Conservation (phyloP, 2,329 filamentous ascomycete genomes). For the Pseudocercospora eumusae region DNA sequence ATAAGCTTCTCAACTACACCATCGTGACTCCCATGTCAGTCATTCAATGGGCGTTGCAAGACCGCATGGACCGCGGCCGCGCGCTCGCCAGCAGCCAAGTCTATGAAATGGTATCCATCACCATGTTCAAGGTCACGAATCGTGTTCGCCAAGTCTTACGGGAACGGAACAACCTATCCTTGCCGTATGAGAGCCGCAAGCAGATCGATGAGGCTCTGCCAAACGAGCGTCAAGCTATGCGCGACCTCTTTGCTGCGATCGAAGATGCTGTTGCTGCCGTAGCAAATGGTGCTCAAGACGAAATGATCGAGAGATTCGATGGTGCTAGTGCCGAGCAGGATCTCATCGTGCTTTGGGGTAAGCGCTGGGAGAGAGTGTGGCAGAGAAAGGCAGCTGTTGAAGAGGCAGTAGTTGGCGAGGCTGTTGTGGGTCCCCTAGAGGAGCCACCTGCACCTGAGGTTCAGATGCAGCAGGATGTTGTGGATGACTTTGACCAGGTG, state of each 20-base stretch:
- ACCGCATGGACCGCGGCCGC: slow-evolving; percentile 54
- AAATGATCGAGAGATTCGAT: slow-evolving; percentile 69
- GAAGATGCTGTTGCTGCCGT: slow-evolving; percentile 75
- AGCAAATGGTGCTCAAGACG: slow-evolving; percentile 71
- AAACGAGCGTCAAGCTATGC: slow-evolving; percentile 72
- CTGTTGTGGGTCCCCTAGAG: slow-evolving; percentile 52
- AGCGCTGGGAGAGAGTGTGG: slow-evolving; percentile 84
- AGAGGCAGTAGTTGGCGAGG: slow-evolving; percentile 67
- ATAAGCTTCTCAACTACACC: slow-evolving; percentile 96
- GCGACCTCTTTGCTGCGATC: slow-evolving; percentile 76
- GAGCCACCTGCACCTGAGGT: slow-evolving; percentile 32
- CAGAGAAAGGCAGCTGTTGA: slow-evolving; percentile 79
- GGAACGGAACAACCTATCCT: slow-evolving; percentile 59
- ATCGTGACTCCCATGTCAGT: slow-evolving; percentile 85
- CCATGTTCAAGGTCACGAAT: slow-evolving; percentile 84
- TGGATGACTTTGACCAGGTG: slow-evolving; percentile 39
- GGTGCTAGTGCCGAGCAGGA: slow-evolving; percentile 59
- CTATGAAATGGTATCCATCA: slow-evolving; percentile 87
- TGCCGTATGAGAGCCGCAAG: slow-evolving; percentile 58
- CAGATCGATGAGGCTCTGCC: slow-evolving; percentile 66
- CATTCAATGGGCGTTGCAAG: slow-evolving; percentile 82
- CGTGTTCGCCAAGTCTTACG: slow-evolving; percentile 78
- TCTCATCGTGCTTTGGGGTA: slow-evolving; percentile 76
- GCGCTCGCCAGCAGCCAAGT: slow-evolving; percentile 73
- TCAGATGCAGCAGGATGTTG: slow-evolving; percentile 22